phyloP scores from a whole-genome alignment of 2,329 filamentous ascomycete species.

The Botrytis cinerea region DNA sequence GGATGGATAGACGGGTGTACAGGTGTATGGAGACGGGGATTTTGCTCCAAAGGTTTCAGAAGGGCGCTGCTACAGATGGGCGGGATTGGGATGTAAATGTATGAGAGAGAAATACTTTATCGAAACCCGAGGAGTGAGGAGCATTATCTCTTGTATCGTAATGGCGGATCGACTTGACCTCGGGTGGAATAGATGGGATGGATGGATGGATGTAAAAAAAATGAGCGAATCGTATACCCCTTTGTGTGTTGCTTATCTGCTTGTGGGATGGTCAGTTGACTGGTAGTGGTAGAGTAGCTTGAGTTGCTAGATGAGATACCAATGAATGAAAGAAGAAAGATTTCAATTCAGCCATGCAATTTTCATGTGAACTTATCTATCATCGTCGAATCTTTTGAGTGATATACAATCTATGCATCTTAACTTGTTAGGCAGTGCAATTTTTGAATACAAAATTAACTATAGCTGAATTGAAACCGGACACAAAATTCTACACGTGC shows the following conservation, averaged over 20 bases:
- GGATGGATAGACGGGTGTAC: not conserved
- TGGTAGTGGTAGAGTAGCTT: not conserved
- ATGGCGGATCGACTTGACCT: not conserved
- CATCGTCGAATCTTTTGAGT: not conserved
- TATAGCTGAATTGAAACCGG: not conserved
- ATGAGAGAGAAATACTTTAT: not conserved
- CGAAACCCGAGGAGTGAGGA: not conserved
- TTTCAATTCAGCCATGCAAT: not conserved
- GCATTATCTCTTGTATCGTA: not conserved
- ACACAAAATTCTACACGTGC: not conserved
- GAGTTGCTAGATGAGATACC: conserved; percentile 12
- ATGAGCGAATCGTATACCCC: conserved; percentile 11
- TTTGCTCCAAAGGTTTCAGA: not conserved
- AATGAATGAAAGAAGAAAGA: conserved; percentile 1
- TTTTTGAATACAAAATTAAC: not conserved
- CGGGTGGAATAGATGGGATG: not conserved
- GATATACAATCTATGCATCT: not conserved
- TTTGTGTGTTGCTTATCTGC: conserved; percentile 10
- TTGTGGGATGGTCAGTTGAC: not conserved
- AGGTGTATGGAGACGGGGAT: not conserved
- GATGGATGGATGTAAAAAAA: conserved; percentile 6
- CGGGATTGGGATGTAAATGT: not conserved
- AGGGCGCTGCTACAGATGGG: not conserved
- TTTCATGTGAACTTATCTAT: not conserved
- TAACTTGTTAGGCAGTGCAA: not conserved